A percentile compares a stretch with the other conserved stretches of the same genome.
Evolutionary conservation across 805 yeast species (phyloP).

Genomic region (Candida saitoana): DNA sequence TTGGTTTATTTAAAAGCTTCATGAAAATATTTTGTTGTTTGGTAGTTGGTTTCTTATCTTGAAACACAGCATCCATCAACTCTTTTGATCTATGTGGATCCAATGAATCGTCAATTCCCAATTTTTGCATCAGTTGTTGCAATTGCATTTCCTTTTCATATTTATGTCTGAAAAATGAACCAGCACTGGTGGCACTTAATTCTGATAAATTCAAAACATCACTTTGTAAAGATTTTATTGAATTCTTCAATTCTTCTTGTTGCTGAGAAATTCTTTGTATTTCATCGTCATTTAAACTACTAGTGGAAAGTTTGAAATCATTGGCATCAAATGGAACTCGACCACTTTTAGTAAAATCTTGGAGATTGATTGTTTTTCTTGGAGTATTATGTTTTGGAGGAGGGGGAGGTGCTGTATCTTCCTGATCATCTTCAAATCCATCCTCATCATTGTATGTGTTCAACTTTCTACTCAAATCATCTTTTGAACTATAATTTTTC

Average conservation of each 20-base stretch:
- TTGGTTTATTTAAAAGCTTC: constrained; percentile 36
- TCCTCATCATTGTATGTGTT: constrained; percentile 17
- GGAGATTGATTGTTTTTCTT: constrained; percentile 7
- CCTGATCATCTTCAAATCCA: constrained; percentile 15
- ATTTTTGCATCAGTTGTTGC: constrained; percentile 17
- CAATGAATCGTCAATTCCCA: constrained; percentile 6
- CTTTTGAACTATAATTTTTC: constrained; percentile 27
- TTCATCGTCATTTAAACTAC: constrained; percentile 24
- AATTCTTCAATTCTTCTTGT: constrained; percentile 36
- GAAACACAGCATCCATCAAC: constrained; percentile 39
- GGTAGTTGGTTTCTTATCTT: constrained; percentile 32
- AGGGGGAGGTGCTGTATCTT: constrained; percentile 29
- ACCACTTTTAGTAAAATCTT: neutral
- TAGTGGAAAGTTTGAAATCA: constrained; percentile 30
- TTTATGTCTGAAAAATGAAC: constrained; percentile 74
- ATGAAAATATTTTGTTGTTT: constrained; percentile 45
- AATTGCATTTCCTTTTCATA: constrained; percentile 35
- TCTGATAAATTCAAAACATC: constrained; percentile 55
- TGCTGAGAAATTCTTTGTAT: constrained; percentile 24
- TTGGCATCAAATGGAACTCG: constrained; percentile 34
- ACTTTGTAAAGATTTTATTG: constrained; percentile 40
- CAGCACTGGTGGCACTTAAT: constrained; percentile 86
- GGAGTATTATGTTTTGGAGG: constrained; percentile 26
- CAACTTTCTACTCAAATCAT: constrained; percentile 32
- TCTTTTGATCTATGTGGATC: constrained; percentile 15